Evolutionary conservation across 2,329 filamentous ascomycete species (phyloP), one percentile per base, ranked within the genome.

Genomic region (Cadophora gregata): DNA sequence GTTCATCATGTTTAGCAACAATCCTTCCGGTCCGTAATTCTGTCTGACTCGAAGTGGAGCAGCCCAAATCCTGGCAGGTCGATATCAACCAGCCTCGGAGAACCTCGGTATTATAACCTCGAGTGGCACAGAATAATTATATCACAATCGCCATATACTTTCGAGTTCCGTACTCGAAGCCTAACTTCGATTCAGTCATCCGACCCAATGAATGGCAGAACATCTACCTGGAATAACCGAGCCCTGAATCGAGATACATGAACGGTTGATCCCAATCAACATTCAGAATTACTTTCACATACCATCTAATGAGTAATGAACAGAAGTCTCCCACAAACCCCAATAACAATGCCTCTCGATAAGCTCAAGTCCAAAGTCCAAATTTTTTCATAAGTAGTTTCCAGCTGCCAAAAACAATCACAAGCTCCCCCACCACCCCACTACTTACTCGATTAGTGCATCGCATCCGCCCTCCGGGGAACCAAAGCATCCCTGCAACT

Each of bases 401-500:
- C n/a, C n/a, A n/a, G n/a, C n/a, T n/a, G 14, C 6, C 42, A 16
- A 45, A 31, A 48, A 21, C n/a, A 21, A 16, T 60, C 45, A 60
- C 63, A 59, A 25, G 29, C 38, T 16, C 29, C 16, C 33, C 62
- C 7, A 2, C 16, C 36, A 7, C 36, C 31, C 16, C 19, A 38
- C 36, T 21, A 45, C 24, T 10, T 47, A 63, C 63, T 33, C 19
- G 19, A 53, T 31, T 24, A 56, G 53, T 36, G 24, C 31, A 24
- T 36, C 4, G 10, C 21, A n/a, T 53, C 50, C n/a, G n/a, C 58
- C 21, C 24, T 10, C 2, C 53, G 48, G 48, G 27, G 29, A 53
- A 53, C 19, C 48, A 53, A 27, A n/a, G 19, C 38, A 65, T 51
- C 62, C 64, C 64, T 67, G 65, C 51, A 55, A 31, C 31, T 42